Evolutionary conservation across 2,329 filamentous ascomycete genomes (phyloP), one percentile per base, ranked within the genome.

Genomic region (Exophiala phaeomuriformis): DNA sequence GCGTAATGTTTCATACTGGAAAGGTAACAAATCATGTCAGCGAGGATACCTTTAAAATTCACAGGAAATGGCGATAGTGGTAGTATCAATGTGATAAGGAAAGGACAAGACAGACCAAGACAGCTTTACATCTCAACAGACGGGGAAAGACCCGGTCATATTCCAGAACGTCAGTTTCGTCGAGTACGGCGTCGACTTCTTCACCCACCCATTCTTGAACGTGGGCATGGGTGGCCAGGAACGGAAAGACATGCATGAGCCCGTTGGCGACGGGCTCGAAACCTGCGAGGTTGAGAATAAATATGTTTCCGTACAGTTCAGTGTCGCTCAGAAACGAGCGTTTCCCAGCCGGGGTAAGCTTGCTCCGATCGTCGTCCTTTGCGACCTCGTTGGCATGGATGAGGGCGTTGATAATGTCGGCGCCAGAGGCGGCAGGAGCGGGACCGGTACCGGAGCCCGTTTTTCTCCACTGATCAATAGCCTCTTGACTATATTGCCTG

Each of bases 181-280:
- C 40, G n/a, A 52, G 28, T 5, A 61, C 53, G 2, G 39, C 45
- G 43, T 65, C 53, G 4, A 76, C 61, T 48, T 76, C 75, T 47
- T 75, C 68, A 0, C 66, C 61, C 0, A 76, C 44, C 74, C 73
- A 77, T 2, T 71, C 67, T 53, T 78, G 76, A 2, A 74, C 68
- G 2, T 70, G 63, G 0, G 71, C 74, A 39, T 75, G 57, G 0
- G 69, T 66, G 1, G 76, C 75, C 1, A 80, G 66, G 5, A 76
- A 70, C 4, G 71, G 61, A 1, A 75, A 61, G 0, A 69, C 64
- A 48, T 71, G 77, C 0, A 69, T 68, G 4, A 78, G 60, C 0
- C 71, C 71, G 30, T 75, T 71, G 0, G 76, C 73, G 0, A 75
- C 76, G 0, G 76, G 78, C 53, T 79, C 76, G 52, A 78, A 75